These are phyloP conservation scores for Paecilomyces fulvus DNA, from an alignment of 2,329 filamentous ascomycete genomes.

Conservation along the genomic window DNA sequence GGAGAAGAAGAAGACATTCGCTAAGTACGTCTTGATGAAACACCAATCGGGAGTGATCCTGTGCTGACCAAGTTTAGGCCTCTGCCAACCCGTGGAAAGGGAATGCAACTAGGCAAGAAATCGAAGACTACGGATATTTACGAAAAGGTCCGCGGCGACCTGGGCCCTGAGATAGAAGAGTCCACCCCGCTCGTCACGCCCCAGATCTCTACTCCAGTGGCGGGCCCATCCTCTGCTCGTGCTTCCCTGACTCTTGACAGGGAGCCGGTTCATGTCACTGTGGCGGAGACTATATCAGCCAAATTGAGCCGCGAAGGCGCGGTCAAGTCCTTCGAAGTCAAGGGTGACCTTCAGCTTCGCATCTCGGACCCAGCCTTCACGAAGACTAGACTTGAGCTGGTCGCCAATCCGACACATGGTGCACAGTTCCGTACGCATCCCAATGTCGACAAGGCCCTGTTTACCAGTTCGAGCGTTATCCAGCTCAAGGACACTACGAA, in stretches of 20 bases:
- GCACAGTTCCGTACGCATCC: slow-evolving; percentile 93
- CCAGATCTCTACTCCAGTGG: slow-evolving; percentile 45
- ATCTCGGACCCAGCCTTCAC: slow-evolving; percentile 83
- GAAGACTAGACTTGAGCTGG: slow-evolving; percentile 79
- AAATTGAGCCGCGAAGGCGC: slow-evolving; percentile 82
- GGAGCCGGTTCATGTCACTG: slow-evolving; percentile 78
- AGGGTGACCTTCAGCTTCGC: slow-evolving; percentile 82
- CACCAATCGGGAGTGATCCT: background rate
- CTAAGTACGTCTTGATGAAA: slow-evolving; percentile 53
- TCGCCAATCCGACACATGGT: slow-evolving; percentile 67
- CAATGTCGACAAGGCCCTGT: slow-evolving; percentile 84
- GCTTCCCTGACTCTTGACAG: slow-evolving; percentile 63
- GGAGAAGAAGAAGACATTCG: slow-evolving; percentile 87
- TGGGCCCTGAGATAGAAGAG: slow-evolving; percentile 79
- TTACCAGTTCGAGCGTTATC: slow-evolving; percentile 73
- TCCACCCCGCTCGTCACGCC: slow-evolving; percentile 58
- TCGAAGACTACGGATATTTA: slow-evolving; percentile 97
- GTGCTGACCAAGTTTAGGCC: slow-evolving; percentile 42
- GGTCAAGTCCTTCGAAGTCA: slow-evolving; percentile 78
- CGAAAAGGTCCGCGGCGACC: slow-evolving; percentile 83
- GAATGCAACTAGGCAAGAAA: slow-evolving; percentile 99
- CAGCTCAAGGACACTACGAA: slow-evolving; percentile 83
- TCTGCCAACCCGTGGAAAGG: slow-evolving; percentile 72
- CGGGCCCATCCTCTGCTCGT: slow-evolving; percentile 45
- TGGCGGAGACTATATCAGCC: slow-evolving; percentile 84